Evolutionary conservation across 306 rosid species (phyloP), one percentile per base, ranked within the genome.

Genomic region (Pterocarpus santalinus): DNA sequence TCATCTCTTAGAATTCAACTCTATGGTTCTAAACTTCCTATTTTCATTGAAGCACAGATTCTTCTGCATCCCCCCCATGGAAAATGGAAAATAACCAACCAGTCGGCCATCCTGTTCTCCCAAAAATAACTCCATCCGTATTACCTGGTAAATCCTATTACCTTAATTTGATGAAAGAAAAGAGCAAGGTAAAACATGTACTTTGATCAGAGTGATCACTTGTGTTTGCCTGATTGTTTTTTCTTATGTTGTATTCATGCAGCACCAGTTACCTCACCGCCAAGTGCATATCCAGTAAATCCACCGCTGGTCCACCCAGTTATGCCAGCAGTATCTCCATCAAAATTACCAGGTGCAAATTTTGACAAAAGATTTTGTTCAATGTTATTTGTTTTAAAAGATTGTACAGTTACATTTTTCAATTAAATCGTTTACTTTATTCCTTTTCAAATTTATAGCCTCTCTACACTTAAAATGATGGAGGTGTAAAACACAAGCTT

Each of bases 201-300:
- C n/a, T 55, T 63, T 60, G 30, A 34, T 57, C 38, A 22, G 8
- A 35, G 39, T 70, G 78, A 35, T 57, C 46, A 22, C 32, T 76
- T 73, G 8, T 43, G 79, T 70, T 80, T 80, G 72, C 73, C 72
- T 81, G 44, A 12, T 60, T 52, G 7, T 56, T 69, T 8, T 80
- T 49, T 74, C 60, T 66, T 76, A 76, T 65, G n/a, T 60, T 82
- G 49, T 67, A 63, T 61, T 46, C 17, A 60, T 82, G 81, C 85
- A 87, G 92, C 84, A 52, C 87, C 86, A 55, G 85, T 73, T 57
- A 72, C 80, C 72, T 66, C 94, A 51, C 90, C 92, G 33, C 36
- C 72, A 83, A 83, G 76, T 62, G 64, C 83, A 87, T 58, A 80
- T 75, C 92, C 92, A 16, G 75, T 68, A 72, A 84, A 78, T 81